phyloP scores from a whole-genome alignment of 495 filamentous ascomycete genomes.

The Elaphomyces granulatus region DNA sequence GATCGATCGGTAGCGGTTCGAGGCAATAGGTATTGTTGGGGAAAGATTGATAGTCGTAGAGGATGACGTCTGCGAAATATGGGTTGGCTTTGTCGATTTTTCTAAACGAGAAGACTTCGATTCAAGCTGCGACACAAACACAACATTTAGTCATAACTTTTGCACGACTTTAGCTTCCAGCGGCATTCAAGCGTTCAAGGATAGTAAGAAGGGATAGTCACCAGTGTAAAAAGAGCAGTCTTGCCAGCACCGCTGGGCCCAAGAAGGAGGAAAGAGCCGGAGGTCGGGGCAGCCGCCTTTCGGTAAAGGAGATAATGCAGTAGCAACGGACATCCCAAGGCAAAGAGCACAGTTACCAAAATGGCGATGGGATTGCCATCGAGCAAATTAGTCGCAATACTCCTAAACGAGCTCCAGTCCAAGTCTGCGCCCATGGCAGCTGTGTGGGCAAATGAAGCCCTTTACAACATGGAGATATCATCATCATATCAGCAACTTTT shows the following conservation, averaged over 20 bases:
- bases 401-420: constrained; percentile 22
- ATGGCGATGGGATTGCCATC: constrained; percentile 37
- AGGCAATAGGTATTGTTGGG: constrained; percentile 42
- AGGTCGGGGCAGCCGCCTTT: constrained; percentile 44
- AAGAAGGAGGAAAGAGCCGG: constrained; percentile 72
- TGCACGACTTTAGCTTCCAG: background rate
- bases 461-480: too few species aligned
- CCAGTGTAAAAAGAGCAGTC: constrained; percentile 72
- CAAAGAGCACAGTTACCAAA: constrained; percentile 49
- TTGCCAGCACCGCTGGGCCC: constrained; percentile 82
- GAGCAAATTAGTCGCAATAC: constrained; percentile 28
- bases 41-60: constrained; percentile 60
- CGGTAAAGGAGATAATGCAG: constrained; percentile 65
- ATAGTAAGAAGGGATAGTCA: constrained; percentile 20
- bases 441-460: constrained; percentile 5
- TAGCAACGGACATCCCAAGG: constrained; percentile 58
- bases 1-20: constrained; percentile 52
- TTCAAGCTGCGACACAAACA: constrained; percentile 29
- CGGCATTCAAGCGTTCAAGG: background rate
- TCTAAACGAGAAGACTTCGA: constrained; percentile 19
- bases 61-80: constrained; percentile 67
- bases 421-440: too few species aligned
- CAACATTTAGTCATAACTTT: constrained; percentile 7
- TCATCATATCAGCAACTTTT: too few species aligned
- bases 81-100: constrained; percentile 40